Conservation (phyloP, 306 rosid species). For the Delonix regia region DNA sequence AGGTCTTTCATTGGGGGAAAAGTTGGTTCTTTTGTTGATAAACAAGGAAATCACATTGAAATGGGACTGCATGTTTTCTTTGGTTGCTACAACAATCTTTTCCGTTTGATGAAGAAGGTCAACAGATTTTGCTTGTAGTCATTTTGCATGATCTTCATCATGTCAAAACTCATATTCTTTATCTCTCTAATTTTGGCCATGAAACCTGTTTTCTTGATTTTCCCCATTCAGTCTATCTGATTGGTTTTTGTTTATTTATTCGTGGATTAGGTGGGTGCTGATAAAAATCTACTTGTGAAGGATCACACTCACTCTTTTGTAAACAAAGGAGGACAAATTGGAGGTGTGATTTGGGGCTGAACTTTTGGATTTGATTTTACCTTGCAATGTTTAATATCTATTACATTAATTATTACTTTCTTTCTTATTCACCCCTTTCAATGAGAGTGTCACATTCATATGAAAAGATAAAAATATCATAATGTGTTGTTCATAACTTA, state of each 20-base stretch:
- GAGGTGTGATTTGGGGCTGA: constrained; percentile 62
- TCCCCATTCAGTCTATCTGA: constrained; percentile 3
- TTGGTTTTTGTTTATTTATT: constrained; percentile 28
- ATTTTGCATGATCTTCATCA: constrained; percentile 14
- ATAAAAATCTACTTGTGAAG: constrained; percentile 86
- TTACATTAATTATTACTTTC: constrained; percentile 22
- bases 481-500: constrained; percentile 30
- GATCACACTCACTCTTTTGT: constrained; percentile 96
- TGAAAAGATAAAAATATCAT: constrained; percentile 16
- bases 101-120: constrained; percentile 96
- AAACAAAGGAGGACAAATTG: constrained; percentile 94
- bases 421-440: constrained; percentile 6
- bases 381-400: background rate
- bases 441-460: background rate
- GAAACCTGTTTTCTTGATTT: constrained; percentile 19
- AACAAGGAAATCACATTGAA: constrained; percentile 89
- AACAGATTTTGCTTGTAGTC: constrained; percentile 28
- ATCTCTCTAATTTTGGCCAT: background rate
- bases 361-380: constrained; percentile 15
- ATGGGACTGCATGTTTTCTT: constrained; percentile 99
- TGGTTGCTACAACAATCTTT: constrained; percentile 97
- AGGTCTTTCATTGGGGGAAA: constrained; percentile 92
- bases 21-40: constrained; percentile 97
- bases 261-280: constrained; percentile 82
- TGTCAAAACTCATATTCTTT: constrained; percentile 1